Conservation (phyloP, 1,139 yeast species). For the Hansenula lynferdii region DNA sequence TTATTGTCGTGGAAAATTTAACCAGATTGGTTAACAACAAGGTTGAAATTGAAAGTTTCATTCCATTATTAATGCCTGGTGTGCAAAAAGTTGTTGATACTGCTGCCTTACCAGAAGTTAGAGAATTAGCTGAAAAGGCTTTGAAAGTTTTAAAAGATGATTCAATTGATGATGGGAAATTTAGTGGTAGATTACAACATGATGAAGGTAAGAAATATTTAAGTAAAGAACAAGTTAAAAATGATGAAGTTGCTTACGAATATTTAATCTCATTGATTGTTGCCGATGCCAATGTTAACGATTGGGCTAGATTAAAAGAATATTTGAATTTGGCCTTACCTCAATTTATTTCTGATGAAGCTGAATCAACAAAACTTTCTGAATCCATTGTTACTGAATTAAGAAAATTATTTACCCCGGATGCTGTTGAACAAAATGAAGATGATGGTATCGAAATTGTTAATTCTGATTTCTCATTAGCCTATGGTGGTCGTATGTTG, state of each 20-base stretch:
- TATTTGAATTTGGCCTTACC: constrained; percentile 45
- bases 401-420: constrained; percentile 63
- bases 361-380: constrained; percentile 37
- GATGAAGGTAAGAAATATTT: constrained; percentile 50
- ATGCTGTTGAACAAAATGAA: constrained; percentile 46
- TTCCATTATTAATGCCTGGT: constrained; percentile 87
- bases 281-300: constrained; percentile 83
- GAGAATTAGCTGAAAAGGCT: constrained; percentile 90
- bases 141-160: constrained; percentile 78
- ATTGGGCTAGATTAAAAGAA: constrained; percentile 71
- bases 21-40: constrained; percentile 94
- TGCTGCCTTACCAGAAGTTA: constrained; percentile 94
- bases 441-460: constrained; percentile 86
- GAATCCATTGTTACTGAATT: constrained; percentile 46
- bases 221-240: constrained; percentile 30
- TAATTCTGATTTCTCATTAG: constrained; percentile 90
- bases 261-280: constrained; percentile 57
- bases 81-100: constrained; percentile 82
- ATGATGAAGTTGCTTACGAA: constrained; percentile 25
- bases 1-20: constrained; percentile 91
- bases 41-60: constrained; percentile 81
- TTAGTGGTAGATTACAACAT: constrained; percentile 66
- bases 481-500: constrained; percentile 97
- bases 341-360: constrained; percentile 31
- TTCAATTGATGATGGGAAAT: constrained; percentile 51